Conservation (phyloP, 805 yeast genomes). For the Ogataea thermomethanolica region DNA sequence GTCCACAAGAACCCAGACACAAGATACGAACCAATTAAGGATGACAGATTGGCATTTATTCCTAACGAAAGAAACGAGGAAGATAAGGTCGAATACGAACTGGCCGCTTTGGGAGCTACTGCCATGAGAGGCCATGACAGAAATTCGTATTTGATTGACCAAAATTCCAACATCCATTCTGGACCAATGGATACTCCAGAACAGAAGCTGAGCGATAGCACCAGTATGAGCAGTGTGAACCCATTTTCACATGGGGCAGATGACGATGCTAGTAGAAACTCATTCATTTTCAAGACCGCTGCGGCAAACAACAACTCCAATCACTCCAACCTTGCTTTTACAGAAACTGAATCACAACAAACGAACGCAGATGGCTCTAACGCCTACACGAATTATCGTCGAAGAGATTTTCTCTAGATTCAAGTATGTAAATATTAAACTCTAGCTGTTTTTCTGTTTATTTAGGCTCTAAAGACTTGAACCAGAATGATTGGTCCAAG, state of each 20-base stretch:
- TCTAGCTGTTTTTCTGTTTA: background rate
- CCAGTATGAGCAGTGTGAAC: conserved; percentile 13
- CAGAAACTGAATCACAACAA: conserved; percentile 5
- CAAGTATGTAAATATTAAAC: background rate
- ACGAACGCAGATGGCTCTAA: conserved; percentile 1
- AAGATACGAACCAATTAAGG: conserved; percentile 93
- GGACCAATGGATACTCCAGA: conserved; percentile 15
- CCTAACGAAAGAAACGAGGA: conserved; percentile 43
- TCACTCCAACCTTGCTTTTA: conserved; percentile 7
- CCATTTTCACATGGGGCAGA: conserved; percentile 20
- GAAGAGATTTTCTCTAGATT: conserved; percentile 16
- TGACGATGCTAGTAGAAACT: conserved; percentile 18
- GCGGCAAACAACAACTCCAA: conserved; percentile 8
- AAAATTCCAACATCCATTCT: conserved; percentile 26
- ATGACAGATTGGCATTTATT: conserved; percentile 94
- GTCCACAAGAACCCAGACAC: conserved; percentile 91
- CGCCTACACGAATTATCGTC: conserved; percentile 12
- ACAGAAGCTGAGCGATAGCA: conserved; percentile 18
- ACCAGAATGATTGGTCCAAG: conserved; percentile 40
- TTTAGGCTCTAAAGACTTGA: conserved; percentile 24
- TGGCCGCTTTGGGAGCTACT: conserved; percentile 69
- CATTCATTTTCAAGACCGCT: conserved; percentile 17
- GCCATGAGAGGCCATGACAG: conserved; percentile 61
- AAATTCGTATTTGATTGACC: conserved; percentile 33
- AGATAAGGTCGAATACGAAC: conserved; percentile 50